Percentiles rank a stretch among this genome's conserved stretches.
These are phyloP conservation scores for Rasamsonia emersonii DNA, from an alignment of 2,329 filamentous ascomycete species.

Conservation along the genomic window DNA sequence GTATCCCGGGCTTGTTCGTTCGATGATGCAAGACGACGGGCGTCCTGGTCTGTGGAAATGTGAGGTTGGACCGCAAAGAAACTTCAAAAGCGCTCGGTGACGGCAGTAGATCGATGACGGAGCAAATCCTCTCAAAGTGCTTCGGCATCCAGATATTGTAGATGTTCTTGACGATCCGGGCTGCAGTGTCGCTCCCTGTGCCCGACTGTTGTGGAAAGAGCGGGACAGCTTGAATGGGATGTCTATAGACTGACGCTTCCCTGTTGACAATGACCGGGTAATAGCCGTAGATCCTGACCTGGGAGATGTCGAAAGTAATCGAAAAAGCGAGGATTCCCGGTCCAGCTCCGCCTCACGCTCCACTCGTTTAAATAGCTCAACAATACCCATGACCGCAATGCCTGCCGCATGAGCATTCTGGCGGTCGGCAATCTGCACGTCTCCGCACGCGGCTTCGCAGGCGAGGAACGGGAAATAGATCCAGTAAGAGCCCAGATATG, in stretches of 20 bases:
- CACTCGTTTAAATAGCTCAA: slow-evolving; percentile 32
- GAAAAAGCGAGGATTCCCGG: slow-evolving; percentile 37
- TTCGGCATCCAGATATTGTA: slow-evolving; percentile 28
- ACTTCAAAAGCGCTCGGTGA: background rate
- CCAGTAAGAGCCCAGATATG: slow-evolving; percentile 14
- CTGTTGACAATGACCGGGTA: slow-evolving; percentile 29
- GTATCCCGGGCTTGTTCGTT: no score
- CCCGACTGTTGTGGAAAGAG: slow-evolving; percentile 25
- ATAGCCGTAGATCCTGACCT: slow-evolving; percentile 32
- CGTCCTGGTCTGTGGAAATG: no score
- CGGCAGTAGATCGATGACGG: slow-evolving; percentile 22
- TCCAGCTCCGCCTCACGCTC: slow-evolving; percentile 24
- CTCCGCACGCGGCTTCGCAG: slow-evolving; percentile 16
- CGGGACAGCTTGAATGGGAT: slow-evolving; percentile 26
- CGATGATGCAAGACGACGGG: no score
- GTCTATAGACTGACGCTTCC: slow-evolving; percentile 29
- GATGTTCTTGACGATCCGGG: slow-evolving; percentile 29
- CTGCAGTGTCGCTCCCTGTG: slow-evolving; percentile 28
- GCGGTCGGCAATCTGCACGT: slow-evolving; percentile 18
- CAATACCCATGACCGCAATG: slow-evolving; percentile 28
- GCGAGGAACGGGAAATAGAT: slow-evolving; percentile 21
- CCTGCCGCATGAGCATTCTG: slow-evolving; percentile 23
- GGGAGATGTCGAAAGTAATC: slow-evolving; percentile 26
- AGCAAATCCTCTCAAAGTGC: slow-evolving; percentile 30
- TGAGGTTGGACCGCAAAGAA: no score